These are phyloP conservation scores for Acrocalymma vagum DNA, from an alignment of 2,329 filamentous ascomycete genomes.

Conservation along the genomic window DNA sequence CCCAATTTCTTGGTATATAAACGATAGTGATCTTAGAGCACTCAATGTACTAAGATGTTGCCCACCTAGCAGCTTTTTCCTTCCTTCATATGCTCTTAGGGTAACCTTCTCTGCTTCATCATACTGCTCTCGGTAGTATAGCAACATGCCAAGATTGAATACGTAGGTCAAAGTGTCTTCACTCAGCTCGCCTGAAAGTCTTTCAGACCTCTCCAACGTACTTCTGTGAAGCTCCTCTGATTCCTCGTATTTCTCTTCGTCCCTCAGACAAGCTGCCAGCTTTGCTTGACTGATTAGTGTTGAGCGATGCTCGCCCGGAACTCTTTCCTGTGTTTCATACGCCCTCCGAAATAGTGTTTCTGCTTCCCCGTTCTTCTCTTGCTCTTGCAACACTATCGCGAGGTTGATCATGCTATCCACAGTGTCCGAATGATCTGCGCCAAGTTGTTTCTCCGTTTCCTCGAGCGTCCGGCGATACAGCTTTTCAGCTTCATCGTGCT, in stretches of 20 bases:
- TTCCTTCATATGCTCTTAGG: too few species aligned
- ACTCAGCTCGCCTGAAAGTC: constrained; percentile 4
- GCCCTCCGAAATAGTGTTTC: constrained; percentile 1
- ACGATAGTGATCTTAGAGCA: too few species aligned
- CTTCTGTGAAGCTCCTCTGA: constrained; percentile 7
- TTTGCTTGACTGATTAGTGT: constrained; percentile 8
- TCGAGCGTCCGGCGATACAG: constrained; percentile 3
- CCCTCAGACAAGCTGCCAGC: constrained; percentile 5
- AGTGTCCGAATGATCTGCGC: neutral
- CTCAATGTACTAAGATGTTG: too few species aligned
- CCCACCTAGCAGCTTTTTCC: too few species aligned
- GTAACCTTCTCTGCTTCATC: constrained; percentile 8
- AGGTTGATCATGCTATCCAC: neutral
- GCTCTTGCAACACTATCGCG: neutral
- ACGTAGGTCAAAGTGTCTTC: constrained; percentile 6
- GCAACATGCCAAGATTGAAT: constrained; percentile 8
- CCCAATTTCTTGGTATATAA: too few species aligned
- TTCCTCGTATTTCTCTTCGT: constrained; percentile 10
- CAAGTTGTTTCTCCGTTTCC: constrained; percentile 2
- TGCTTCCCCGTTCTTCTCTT: constrained; percentile 3
- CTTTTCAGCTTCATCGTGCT: constrained; percentile 6
- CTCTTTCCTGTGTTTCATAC: constrained; percentile 1
- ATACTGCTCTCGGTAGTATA: constrained; percentile 5
- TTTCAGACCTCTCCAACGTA: constrained; percentile 10
- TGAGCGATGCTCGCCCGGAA: constrained; percentile 1